Base-by-base conservation (phyloP, 2,329 filamentous ascomycete species). In the Epichloe aotearoae region DNA sequence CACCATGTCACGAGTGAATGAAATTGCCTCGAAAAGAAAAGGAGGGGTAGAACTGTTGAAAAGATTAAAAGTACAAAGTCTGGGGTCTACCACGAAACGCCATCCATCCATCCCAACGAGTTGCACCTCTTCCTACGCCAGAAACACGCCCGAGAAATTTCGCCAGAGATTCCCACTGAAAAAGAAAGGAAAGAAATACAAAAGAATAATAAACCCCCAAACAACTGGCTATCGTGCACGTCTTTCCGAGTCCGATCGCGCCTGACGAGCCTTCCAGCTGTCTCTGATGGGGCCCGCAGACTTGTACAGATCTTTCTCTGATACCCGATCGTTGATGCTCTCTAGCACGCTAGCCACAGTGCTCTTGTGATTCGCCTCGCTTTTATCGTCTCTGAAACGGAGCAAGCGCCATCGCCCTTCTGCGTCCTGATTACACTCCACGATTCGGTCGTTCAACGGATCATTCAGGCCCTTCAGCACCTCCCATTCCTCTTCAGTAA, bases 301-400 rank as follows among this genome's bases (percentile, higher is more conserved):
- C 2, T 70, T 75, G 44, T 90, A 75, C 36, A 98, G 73, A 62
- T 98, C 89, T 52, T 86, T 75, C 67, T 95, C 82, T 0, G 81
- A 86, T 11, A 98, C 88, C 1, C 82, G 82, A 61, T 96, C 88
- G 54, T 82, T 77, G 58, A 98, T 97, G 66, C 88, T 95, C 56
- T 91, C 84, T 53, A 96, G 76, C 4, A 98, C 93, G 63, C 86
- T 94, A 26, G 82, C 74, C 1, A 96, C 88, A 0, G 87, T 91
- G 17, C 73, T 82, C 53, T 86, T 84, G 67, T 97, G 90, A 61
- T 98, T 98, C 0, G 87, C 89, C 57, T 95, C 85, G 30, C 75
- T 73, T 70, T 98, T 98, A 67, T 98, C 93, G 61, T 97, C 90
- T 49, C 93, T 79, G 67, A 96, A 91, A 33, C 90, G 82, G 58